Percentiles rank a stretch among this genome's conserved stretches.
Evolutionary conservation across 2,329 filamentous ascomycete genomes (phyloP).

Genomic region (Alternaria arbusti): DNA sequence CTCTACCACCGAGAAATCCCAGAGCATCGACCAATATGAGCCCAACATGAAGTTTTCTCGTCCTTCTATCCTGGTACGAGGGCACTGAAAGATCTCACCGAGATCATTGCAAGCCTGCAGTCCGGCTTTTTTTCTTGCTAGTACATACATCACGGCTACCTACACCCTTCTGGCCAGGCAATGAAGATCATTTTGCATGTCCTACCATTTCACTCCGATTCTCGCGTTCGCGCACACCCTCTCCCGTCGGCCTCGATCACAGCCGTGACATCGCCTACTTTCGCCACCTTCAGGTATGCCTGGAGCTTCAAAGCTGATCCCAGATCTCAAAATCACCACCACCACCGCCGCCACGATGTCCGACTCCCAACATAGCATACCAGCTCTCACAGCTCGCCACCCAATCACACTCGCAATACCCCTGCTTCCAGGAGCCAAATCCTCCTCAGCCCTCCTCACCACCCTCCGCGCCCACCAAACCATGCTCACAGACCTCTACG

Average conservation of each 20-base stretch:
- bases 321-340: not conserved
- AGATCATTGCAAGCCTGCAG: not conserved
- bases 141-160: not conserved
- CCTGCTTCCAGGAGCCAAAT: not conserved
- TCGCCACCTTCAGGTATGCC: no score
- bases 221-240: no score
- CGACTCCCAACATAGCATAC: not conserved
- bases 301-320: not conserved
- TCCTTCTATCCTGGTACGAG: no score
- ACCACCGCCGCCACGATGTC: not conserved
- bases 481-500: not conserved
- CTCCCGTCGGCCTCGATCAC: no score
- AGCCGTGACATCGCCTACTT: no score
- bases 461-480: not conserved
- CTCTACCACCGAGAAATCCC: not conserved
- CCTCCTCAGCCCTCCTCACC: not conserved
- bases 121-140: no score
- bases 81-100: no score
- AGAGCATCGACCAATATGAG: not conserved
- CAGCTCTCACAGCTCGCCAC: not conserved
- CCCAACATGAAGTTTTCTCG: not conserved
- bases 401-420: not conserved
- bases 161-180: no score
- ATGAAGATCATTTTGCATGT: no score
- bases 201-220: no score